Percentiles rank a stretch among this genome's conserved stretches.
Conservation (phyloP, 768 basidiomycete genomes). For the Podaxis carcinomalis region DNA sequence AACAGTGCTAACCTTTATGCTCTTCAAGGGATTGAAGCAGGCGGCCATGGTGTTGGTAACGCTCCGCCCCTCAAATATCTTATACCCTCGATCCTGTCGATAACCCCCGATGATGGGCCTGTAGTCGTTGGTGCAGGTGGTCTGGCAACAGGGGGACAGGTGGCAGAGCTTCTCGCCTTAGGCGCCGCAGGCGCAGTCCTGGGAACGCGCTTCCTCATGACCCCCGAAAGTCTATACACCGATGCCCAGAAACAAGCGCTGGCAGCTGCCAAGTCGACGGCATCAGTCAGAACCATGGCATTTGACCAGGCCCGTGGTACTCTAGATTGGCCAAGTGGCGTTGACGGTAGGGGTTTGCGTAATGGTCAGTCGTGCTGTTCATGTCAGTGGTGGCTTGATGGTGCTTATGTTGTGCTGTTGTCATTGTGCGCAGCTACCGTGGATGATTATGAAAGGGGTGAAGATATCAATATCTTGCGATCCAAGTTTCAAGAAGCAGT, state of each 20-base stretch:
- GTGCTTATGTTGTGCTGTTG: slow-evolving; percentile 4
- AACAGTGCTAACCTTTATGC: slow-evolving; percentile 5
- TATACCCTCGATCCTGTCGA: slow-evolving; percentile 48
- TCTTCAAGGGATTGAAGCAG: slow-evolving; percentile 66
- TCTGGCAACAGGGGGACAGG: slow-evolving; percentile 55
- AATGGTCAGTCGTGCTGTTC: slow-evolving; percentile 32
- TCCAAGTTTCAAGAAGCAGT: slow-evolving; percentile 42
- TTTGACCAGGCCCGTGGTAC: slow-evolving; percentile 58
- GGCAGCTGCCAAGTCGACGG: slow-evolving; percentile 36
- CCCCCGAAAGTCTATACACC: slow-evolving; percentile 60
- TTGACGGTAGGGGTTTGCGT: slow-evolving; percentile 59
- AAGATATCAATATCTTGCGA: slow-evolving; percentile 36
- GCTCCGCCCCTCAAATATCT: slow-evolving; percentile 61
- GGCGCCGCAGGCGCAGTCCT: slow-evolving; percentile 67
- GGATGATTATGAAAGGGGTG: slow-evolving; percentile 49
- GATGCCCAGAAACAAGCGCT: slow-evolving; percentile 51
- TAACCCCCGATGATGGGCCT: slow-evolving; percentile 36
- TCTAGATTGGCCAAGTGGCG: slow-evolving; percentile 53
- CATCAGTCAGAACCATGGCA: slow-evolving; percentile 55
- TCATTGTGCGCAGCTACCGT: slow-evolving; percentile 42
- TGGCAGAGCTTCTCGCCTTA: slow-evolving; percentile 60
- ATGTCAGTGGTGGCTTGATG: slow-evolving; percentile 1
- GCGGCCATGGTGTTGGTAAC: slow-evolving; percentile 63
- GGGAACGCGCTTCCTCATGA: slow-evolving; percentile 74
- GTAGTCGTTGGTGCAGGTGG: slow-evolving; percentile 76